Base-by-base conservation (phyloP, 495 filamentous ascomycete genomes). In the Penicillium psychrofluorescens region DNA sequence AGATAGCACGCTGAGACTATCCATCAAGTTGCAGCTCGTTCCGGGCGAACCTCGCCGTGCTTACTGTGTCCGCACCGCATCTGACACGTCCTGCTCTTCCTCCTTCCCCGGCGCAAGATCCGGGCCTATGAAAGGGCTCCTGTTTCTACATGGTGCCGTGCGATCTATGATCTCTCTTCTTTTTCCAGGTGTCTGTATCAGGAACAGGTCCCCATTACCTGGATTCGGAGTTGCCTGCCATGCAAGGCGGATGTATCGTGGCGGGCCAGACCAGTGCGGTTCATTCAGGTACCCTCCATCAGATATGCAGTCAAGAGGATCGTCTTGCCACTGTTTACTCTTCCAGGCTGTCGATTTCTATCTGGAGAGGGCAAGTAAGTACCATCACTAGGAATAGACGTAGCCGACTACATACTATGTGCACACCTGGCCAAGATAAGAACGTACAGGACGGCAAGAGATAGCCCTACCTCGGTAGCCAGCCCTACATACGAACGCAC, bases 201-300 rank as follows among this genome's bases (percentile, higher is more conserved):
- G n/a, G 32, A 34, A 7, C 9, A 35, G 37, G 16, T 49, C 46
- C 48, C 56, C 46, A 42, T 46, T 57, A 51, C 56, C 54, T 47
- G 56, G 51, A 49, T 55, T 9, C 9, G 38, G 30, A 38, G 40
- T 58, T 53, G 49, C 46, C 42, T 58, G 40, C 42, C 48, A 61
- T 55, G 57, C 55, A 61, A 61, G 51, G 57, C 31, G 47, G 38
- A 55, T 41, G 51, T 49, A 45, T 30, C 10, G 22, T 41, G 31
- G 39, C 50, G 41, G 50, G 29, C 13, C 40, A 12, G 35, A 16
- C 12, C 40, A 46, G 29, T 60, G 46, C 41, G 30, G 30, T 49
- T 56, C 41, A 50, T 49, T 55, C 56, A 57, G 54, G 48, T 57
- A 55, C 56, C 50, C 45, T 37, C 33, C 29, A 34, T 31, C 34